Evolutionary conservation across 768 basidiomycete species (phyloP).

Genomic region (Cystofilobasidium ferigula): DNA sequence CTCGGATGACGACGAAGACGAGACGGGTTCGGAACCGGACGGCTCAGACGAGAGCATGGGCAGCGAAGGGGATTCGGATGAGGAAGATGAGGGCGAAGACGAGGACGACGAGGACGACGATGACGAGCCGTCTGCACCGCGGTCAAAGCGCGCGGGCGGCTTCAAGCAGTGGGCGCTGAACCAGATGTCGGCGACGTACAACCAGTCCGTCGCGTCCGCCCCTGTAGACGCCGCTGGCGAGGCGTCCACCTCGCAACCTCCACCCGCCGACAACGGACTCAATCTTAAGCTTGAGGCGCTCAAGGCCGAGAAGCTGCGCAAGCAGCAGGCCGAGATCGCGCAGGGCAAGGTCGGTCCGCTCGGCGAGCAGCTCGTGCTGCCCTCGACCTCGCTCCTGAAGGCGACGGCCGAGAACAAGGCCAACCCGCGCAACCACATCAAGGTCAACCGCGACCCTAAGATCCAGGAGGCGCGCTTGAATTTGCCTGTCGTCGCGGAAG

Average conservation of each 20-base stretch:
- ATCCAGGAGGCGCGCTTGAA: conserved; percentile 66
- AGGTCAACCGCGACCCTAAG: conserved; percentile 54
- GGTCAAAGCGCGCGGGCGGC: conserved; percentile 41
- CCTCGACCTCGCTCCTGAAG: conserved; percentile 49
- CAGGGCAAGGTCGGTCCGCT: conserved; percentile 54
- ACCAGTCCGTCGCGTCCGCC: conserved; percentile 29
- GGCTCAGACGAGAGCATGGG: conserved; percentile 11
- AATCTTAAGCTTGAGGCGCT: conserved; percentile 32
- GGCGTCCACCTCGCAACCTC: not conserved
- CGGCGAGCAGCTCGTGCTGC: conserved; percentile 59
- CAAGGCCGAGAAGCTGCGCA: not conserved
- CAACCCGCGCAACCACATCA: conserved; percentile 42
- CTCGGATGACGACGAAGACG: conserved; percentile 55
- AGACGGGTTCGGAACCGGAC: conserved; percentile 21
- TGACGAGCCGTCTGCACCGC: conserved; percentile 10
- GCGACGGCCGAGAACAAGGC: conserved; percentile 23
- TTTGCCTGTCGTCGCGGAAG: conserved; percentile 82
- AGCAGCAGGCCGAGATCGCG: not conserved
- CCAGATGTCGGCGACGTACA: conserved; percentile 50
- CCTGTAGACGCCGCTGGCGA: not conserved
- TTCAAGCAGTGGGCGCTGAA: conserved; percentile 88
- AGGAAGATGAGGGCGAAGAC: conserved; percentile 25
- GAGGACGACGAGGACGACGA: conserved; percentile 30
- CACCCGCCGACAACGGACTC: conserved; percentile 5
- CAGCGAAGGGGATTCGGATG: conserved; percentile 10